Base-by-base conservation (phyloP, 495 filamentous ascomycete genomes). In the Zalerion maritima region DNA sequence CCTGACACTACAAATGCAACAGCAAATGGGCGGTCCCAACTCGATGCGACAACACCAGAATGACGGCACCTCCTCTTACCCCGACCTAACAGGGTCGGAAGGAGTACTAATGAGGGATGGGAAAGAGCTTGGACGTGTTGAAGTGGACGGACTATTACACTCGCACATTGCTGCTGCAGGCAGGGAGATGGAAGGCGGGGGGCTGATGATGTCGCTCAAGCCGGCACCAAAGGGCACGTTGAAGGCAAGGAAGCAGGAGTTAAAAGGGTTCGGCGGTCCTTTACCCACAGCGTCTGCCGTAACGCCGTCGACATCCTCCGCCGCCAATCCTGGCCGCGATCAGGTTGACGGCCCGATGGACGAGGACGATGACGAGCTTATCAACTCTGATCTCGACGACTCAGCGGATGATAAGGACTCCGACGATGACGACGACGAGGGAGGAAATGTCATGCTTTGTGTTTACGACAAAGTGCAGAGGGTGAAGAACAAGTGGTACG, bases 391-490 rank as follows among this genome's bases (percentile, higher is more conserved):
- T 45, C 73, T 99, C 2, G 89, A 97, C 47, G 89, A 99, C 44
- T 75, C 89, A 0, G 84, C 93, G 33, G 89, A 97, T 28, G 71
- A 78, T 9, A 56, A 73, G 7, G 74, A 77, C 26, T 74, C 81
- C 6, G 78, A 85, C 14, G 75, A 68, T 14, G 85, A 94, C 22
- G 86, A 94, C 31, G 76, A 86, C 11, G 66, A 65, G 3, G 57
- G 55, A 35, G 73, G 71, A 2, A 78, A 91, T 36, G 81, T 89
- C 52, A 94, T 94, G 81, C 72, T 96, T 21, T 97, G 89, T 61
- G 93, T 89, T 44, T 97, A 97, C 47, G 89, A 99, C 61, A 99
- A 99, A 62, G 89, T 99, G 12, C 86, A 94, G 55, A 67, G 89
- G 28, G 91, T 94, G 35, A 99, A 99, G 75, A 99, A 94, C 54